Base-by-base conservation (phyloP, 306 rosid species). In the Fagus sylvatica region DNA sequence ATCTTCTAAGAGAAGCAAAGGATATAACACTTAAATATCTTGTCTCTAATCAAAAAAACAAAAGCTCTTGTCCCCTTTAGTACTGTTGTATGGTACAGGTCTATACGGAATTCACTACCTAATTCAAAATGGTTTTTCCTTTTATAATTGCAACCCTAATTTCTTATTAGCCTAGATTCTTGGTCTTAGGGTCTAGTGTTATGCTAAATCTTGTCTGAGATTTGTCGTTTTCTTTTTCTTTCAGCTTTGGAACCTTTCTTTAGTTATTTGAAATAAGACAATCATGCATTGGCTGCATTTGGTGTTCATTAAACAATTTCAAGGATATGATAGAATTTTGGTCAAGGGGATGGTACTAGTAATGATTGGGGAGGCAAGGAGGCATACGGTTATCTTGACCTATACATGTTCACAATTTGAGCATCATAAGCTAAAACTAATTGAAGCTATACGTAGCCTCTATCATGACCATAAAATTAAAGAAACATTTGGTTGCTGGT, bases 231-330 rank as follows among this genome's bases (percentile, higher is more conserved):
- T 62, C n/a, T n/a, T n/a, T n/a, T n/a, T n/a, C n/a, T n/a, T n/a
- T n/a, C n/a, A n/a, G n/a, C n/a, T n/a, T n/a, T n/a, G n/a, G n/a
- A n/a, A n/a, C 73, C 42, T 69, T 55, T 36, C 55, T 54, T 17
- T 28, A 10, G 80, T 28, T 75, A 11, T 76, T 22, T 22, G 13
- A 11, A 15, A 15, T 41, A 34, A 48, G 64, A 72, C 78, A 78
- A 53, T 42, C 74, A 71, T 71, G 34, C 76, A 74, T 61, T 78
- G 89, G 80, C 87, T 80, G 89, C 80, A 72, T 74, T 49, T 66
- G 32, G n/a, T 28, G 32, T 36, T 62, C 43, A n/a, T 46, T 46
- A 12, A 46, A 46, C 0, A 4, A 46, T 46, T 46, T 1, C 10
- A 42, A 42, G 7, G 48, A 42, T 42, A 1, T 46, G 51, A 46